phyloP scores from a whole-genome alignment of 2,329 filamentous ascomycete species.

The Penicillium hesseltinei region DNA sequence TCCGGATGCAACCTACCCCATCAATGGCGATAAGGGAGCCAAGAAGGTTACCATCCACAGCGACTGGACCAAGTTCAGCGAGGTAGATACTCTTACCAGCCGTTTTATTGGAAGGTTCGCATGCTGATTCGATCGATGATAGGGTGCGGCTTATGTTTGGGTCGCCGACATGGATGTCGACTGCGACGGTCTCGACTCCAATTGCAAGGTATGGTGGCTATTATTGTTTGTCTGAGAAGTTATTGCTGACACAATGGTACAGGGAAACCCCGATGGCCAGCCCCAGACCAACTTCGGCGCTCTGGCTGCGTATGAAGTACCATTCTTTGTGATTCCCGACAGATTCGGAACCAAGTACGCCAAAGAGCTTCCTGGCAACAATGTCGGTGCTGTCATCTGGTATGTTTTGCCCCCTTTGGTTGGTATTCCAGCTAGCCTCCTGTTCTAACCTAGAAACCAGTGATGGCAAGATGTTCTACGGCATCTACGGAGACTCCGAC shows the following conservation, averaged over 20 bases:
- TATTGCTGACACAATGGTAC: neutral
- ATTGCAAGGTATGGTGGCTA: conserved; percentile 21
- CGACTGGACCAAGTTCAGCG: conserved; percentile 28
- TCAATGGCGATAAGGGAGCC: conserved; percentile 19
- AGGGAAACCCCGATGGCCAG: conserved; percentile 32
- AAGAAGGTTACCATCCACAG: conserved; percentile 27
- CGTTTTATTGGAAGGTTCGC: neutral
- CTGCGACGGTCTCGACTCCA: conserved; percentile 31
- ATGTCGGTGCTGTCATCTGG: conserved; percentile 33
- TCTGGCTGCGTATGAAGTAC: conserved; percentile 33
- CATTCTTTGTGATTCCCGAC: conserved; percentile 33
- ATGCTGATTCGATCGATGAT: neutral
- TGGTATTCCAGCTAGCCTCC: too few species aligned
- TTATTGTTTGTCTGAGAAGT: neutral
- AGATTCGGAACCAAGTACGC: conserved; percentile 23
- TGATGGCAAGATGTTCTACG: conserved; percentile 35
- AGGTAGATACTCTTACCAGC: conserved; percentile 11
- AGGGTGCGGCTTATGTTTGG: conserved; percentile 32
- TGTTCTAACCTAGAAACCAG: conserved; percentile 8
- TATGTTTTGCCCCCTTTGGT: neutral
- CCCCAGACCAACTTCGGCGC: conserved; percentile 30
- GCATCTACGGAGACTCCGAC: conserved; percentile 34
- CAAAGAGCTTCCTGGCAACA: conserved; percentile 26
- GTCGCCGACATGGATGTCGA: conserved; percentile 37
- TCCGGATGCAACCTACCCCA: conserved; percentile 24